These are phyloP conservation scores for Pyrus bretschneideri DNA, from an alignment of 306 rosid genomes.

Conservation along the genomic window DNA sequence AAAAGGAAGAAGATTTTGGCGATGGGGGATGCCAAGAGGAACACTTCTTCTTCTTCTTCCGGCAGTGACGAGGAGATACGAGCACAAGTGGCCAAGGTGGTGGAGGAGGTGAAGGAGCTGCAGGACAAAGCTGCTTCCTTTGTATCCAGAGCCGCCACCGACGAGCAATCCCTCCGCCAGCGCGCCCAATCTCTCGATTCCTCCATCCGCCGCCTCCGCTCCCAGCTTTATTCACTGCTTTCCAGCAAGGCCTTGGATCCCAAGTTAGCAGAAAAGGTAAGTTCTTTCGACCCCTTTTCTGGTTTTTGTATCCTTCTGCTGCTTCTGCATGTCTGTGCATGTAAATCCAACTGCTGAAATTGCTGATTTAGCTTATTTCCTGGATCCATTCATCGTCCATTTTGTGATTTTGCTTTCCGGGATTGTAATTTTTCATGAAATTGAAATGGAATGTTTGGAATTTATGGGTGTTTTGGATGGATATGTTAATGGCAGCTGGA, in stretches of 20 bases:
- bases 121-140: slow-evolving; percentile 54
- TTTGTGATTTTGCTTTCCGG: background rate
- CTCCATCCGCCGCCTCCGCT: slow-evolving; percentile 54
- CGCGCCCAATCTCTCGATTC: slow-evolving; percentile 57
- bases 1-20: background rate
- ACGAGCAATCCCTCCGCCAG: slow-evolving; percentile 72
- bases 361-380: background rate
- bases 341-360: background rate
- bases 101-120: slow-evolving; percentile 71
- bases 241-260: slow-evolving; percentile 41
- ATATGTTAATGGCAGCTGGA: slow-evolving; percentile 45
- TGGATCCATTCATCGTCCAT: background rate
- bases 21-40: slow-evolving; percentile 22
- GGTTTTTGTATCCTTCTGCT: background rate
- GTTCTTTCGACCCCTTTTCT: background rate
- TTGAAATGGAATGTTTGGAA: background rate
- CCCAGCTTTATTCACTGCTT: slow-evolving; percentile 49
- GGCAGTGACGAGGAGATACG: slow-evolving; percentile 26
- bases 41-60: background rate
- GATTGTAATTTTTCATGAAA: background rate
- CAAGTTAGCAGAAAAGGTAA: slow-evolving; percentile 58
- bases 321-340: slow-evolving; percentile 1
- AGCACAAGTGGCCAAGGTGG: slow-evolving; percentile 43
- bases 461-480: background rate
- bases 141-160: slow-evolving; percentile 36